These are phyloP conservation scores for Cunninghamia lanceolata DNA, from an alignment of 75 land plant species.

Conservation along the genomic window DNA sequence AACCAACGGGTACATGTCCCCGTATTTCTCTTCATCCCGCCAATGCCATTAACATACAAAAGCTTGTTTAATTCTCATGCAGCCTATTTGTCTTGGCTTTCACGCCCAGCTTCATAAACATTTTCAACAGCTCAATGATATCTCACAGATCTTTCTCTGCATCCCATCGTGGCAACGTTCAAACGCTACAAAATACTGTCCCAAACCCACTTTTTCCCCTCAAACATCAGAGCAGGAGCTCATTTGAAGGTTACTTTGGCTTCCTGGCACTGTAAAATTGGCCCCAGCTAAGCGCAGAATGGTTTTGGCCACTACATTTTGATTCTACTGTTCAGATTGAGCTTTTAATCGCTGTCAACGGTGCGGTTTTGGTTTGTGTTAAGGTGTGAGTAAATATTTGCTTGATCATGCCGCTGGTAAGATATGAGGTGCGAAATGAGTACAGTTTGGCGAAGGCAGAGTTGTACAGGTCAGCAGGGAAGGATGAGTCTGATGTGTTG, in stretches of 20 bases:
- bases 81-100: neutral
- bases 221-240: neutral
- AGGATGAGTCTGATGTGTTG: slow-evolving; percentile 90
- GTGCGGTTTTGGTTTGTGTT: neutral
- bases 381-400: neutral
- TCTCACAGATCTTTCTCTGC: neutral
- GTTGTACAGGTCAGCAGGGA: slow-evolving; percentile 74
- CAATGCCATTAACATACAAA: no score
- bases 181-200: neutral
- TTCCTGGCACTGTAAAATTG: neutral
- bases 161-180: neutral
- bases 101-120: neutral
- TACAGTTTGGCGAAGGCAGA: slow-evolving; percentile 90
- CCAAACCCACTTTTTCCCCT: neutral
- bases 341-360: neutral
- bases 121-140: neutral
- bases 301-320: neutral
- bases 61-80: no score
- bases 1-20: no score
- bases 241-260: neutral
- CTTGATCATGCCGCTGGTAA: slow-evolving; percentile 63
- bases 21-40: no score
- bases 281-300: neutral
- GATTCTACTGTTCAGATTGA: neutral
- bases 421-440: slow-evolving; percentile 85